Evolutionary conservation across 768 basidiomycete genomes (phyloP), one percentile per base, ranked within the genome.

Genomic region (Termitomyces bulborhizus): DNA sequence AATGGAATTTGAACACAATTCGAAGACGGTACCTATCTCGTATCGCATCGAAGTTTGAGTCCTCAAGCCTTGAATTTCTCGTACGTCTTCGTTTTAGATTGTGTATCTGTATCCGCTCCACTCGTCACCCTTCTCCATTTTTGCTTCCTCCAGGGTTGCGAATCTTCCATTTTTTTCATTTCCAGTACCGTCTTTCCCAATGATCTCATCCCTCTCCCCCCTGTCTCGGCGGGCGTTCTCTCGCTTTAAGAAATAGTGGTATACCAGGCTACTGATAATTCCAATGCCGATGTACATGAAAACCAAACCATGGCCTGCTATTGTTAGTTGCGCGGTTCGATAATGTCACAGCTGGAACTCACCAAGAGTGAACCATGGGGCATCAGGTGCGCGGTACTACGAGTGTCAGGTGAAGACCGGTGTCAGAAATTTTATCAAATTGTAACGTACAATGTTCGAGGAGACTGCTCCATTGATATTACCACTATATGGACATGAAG

Each of bases 41-140:
- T 12, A 6, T 26, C 26, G 12, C 36, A 37, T 37, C 15, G 6
- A 16, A 37, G 5, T 21, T 15, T 1, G 11, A 24, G 21, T 36
- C 34, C 24, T 47, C 12, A 34, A 9, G 32, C 47, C 4, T 9
- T n/a, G 15, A 49, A 11, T 12, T 29, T 42, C 8, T 16, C 7
- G 16, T 3, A 12, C 9, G 18, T 29, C 31, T 6, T 46, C 32
- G 4, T 15, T 12, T 27, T 46, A 54, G 21, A 44, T 41, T 21
- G 72, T 81, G 67, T 90, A 90, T 61, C 83, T 73, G 65, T 89
- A 90, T 24, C 88, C 87, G 62, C 85, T 87, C 87, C 86, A 88
- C 45, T 70, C 68, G 67, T 90, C 86, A 1, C 86, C 87, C 70
- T 86, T 88, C 60, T 82, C 84, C 53, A 73, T 66, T 70, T 83